Conservation (phyloP, 768 basidiomycete species). For the Rhodotorula taiwanensis region DNA sequence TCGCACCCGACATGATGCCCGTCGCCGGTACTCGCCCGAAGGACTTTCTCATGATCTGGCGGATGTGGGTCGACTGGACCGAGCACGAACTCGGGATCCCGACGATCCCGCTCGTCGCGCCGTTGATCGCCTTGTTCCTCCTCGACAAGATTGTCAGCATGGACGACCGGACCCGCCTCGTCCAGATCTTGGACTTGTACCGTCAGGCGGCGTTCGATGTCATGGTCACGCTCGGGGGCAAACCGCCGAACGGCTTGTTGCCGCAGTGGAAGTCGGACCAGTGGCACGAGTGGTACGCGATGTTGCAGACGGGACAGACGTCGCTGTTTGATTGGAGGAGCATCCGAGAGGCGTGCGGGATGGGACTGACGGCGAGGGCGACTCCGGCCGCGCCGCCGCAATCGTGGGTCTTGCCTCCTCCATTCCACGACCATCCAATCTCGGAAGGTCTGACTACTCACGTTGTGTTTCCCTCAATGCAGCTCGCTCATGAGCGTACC, state of each 20-base stretch:
- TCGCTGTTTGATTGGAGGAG: too few species aligned
- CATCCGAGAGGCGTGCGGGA: too few species aligned
- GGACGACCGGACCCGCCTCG: not conserved
- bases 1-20: not conserved
- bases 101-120: conserved; percentile 13
- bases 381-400: too few species aligned
- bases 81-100: not conserved
- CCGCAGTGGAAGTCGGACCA: not conserved
- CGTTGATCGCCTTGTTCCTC: conserved; percentile 8
- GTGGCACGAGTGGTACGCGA: not conserved
- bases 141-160: not conserved
- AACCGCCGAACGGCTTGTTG: not conserved
- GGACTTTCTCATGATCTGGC: not conserved
- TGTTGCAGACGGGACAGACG: not conserved
- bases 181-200: conserved; percentile 16
- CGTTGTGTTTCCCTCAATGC: too few species aligned
- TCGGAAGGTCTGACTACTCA: too few species aligned
- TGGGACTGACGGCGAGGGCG: too few species aligned
- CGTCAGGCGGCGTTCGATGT: not conserved
- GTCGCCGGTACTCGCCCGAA: not conserved
- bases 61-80: not conserved
- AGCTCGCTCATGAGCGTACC: too few species aligned
- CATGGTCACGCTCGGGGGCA: not conserved
- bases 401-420: too few species aligned
- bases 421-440: too few species aligned